Base-by-base conservation (phyloP, 805 yeast species). In the Debaryomyces tyrocola region DNA sequence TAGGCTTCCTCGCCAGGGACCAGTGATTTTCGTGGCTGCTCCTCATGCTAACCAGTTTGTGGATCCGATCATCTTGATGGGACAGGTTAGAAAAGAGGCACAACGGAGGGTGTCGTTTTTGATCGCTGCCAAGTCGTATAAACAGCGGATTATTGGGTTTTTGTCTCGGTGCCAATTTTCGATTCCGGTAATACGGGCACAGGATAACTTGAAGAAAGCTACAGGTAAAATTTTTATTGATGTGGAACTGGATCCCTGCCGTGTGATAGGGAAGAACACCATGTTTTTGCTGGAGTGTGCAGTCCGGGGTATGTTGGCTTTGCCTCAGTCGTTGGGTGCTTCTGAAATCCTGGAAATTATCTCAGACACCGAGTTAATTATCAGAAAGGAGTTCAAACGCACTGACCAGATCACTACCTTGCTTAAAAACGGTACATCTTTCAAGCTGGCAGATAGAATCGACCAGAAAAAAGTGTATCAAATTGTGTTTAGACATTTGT, bases 1-100 rank as follows among this genome's bases (percentile, higher is more conserved):
- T 67, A 78, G 83, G 41, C 59, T 83, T 29, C 85, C 86, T 0
- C 73, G 77, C 27, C 65, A 77, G 8, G 97, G 97, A 0, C 92
- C 98, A 0, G 84, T 90, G 7, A 85, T 92, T 45, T 85, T 94
- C 51, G 98, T 94, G 31, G 95, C 94, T 9, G 99, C 97, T 2
- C 98, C 98, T 1, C 99, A 92, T 70, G 96, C 96, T n/a, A 89
- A 89, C 60, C 96, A 89, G 67, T 91, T 91, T 61, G 90, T 91
- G 29, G 80, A 80, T 44, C 92, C 94, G 1, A 80, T 91, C 41
- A 78, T 94, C 43, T 73, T 94, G 40, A 84, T 89, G 87, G 84
- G 87, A 40, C 92, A 87, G 60, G 92, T 88, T 20, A 79, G 83
- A 55, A 71, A 73, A 42, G 82, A 81, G 47, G 77, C 86, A 1